Base-by-base conservation (phyloP, 306 rosid genomes). In the Pyrus betulifolia region DNA sequence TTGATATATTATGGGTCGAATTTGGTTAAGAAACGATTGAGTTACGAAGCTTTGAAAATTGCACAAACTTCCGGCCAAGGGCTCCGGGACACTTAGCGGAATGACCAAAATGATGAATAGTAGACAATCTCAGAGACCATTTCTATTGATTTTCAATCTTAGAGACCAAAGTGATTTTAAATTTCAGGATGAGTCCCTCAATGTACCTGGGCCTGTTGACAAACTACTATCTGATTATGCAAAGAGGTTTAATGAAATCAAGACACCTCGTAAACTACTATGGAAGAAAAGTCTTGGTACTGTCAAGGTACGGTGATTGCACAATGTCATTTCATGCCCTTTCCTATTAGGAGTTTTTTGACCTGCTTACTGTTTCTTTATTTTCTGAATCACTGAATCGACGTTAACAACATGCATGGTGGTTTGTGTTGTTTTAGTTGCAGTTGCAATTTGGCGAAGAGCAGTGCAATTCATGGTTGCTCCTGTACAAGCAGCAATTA, bases 251-350 rank as follows among this genome's bases (percentile, higher is more conserved):
- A 66, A 87, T 87, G 98, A 94, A 87, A 87, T 91, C 75, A 94
- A 91, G 91, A 94, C 89, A 73, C 96, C 98, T 15, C 97, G 98
- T 65, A 94, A 94, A 85, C 88, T 94, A 60, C 84, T 79, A 74
- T 94, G 98, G 98, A 91, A 90, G 87, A 89, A 81, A 85, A 91
- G 93, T 82, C 97, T 94, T 28, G 98, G 97, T 35, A 87, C 93
- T n/a, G 92, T 94, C 74, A 94, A 94, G 96, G 98, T 90, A 79
- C 35, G 90, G 74, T 69, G 57, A 66, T 83, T 71, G 9, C 40
- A 60, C 25, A 19, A n/a, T 27, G 8, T 67, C 18, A 62, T 73
- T 62, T 35, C 70, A 55, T 13, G 35, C 42, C 25, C 44, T 15
- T 27, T 12, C 40, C 8, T 23, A 22, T 55, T 30, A 30, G 65